A percentile compares a stretch with the other conserved stretches of the same genome.
phyloP scores from a whole-genome alignment of 2,329 filamentous ascomycete species.

The Xylariaceae sp. region DNA sequence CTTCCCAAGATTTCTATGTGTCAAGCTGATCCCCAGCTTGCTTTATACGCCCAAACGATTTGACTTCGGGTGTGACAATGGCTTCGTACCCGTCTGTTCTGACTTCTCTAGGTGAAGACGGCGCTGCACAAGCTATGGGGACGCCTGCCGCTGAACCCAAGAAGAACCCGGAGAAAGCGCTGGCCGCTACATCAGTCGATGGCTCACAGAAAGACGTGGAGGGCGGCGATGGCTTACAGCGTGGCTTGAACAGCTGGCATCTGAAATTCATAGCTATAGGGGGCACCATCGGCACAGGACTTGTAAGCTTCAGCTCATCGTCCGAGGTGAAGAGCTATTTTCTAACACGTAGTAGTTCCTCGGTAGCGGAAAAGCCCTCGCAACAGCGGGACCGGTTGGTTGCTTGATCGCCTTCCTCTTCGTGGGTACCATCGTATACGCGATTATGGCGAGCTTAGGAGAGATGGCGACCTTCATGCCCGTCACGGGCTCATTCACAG shows the following conservation, averaged over 20 bases:
- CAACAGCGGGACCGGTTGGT: slow-evolving; percentile 69
- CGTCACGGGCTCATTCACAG: slow-evolving; percentile 76
- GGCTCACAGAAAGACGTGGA: slow-evolving; percentile 35
- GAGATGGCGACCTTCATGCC: slow-evolving; percentile 83
- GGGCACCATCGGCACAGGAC: slow-evolving; percentile 74
- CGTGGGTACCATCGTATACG: slow-evolving; percentile 75
- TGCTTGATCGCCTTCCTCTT: slow-evolving; percentile 73
- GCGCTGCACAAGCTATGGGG: not conserved
- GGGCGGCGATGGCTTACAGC: slow-evolving; percentile 41
- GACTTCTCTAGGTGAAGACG: not conserved
- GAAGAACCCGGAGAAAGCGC: slow-evolving; percentile 17
- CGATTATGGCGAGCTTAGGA: slow-evolving; percentile 73
- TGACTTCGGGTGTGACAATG: slow-evolving; percentile 1
- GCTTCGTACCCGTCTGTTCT: slow-evolving; percentile 8
- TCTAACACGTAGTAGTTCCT: slow-evolving; percentile 56
- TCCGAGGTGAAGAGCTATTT: not conserved
- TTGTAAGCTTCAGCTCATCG: slow-evolving; percentile 42
- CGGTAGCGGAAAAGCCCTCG: slow-evolving; percentile 68
- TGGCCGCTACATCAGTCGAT: slow-evolving; percentile 15
- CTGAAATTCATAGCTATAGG: slow-evolving; percentile 48
- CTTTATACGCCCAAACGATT: slow-evolving; percentile 1
- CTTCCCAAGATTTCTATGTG: slow-evolving; percentile 11
- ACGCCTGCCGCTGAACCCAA: slow-evolving; percentile 9
- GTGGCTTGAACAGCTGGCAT: slow-evolving; percentile 43
- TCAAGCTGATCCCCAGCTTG: slow-evolving; percentile 5